phyloP scores from a whole-genome alignment of 2,329 filamentous ascomycete genomes.

The Daldinia eschscholtzii region DNA sequence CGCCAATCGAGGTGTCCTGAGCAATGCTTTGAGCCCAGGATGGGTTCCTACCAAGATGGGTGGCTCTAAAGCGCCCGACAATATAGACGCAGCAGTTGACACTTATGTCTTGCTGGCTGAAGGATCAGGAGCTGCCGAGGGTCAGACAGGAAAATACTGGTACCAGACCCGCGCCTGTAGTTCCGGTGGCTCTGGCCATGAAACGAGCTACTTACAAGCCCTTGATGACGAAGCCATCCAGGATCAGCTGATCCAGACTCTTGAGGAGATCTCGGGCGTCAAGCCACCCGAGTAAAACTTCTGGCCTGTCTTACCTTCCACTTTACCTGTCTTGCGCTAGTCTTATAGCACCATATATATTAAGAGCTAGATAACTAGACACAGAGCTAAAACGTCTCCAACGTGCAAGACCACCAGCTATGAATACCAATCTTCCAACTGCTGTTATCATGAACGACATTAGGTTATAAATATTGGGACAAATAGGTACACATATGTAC shows the following conservation, averaged over 20 bases:
- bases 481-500: too few relatives aligned
- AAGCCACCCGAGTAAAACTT: neutral
- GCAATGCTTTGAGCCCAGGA: slow-evolving; percentile 64
- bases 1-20: slow-evolving; percentile 55
- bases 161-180: slow-evolving; percentile 24
- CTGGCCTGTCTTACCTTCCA: neutral
- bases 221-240: slow-evolving; percentile 58
- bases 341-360: neutral
- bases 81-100: slow-evolving; percentile 55
- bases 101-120: slow-evolving; percentile 36
- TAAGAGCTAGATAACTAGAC: too few relatives aligned
- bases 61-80: slow-evolving; percentile 60
- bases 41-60: slow-evolving; percentile 70
- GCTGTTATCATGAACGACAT: too few relatives aligned
- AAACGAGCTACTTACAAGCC: slow-evolving; percentile 48
- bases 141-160: slow-evolving; percentile 32
- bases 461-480: too few relatives aligned
- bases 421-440: too few relatives aligned
- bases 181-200: slow-evolving; percentile 44
- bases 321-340: neutral
- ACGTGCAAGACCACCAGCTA: too few relatives aligned
- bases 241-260: slow-evolving; percentile 54
- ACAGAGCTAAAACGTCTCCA: too few relatives aligned
- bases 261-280: slow-evolving; percentile 1
- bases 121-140: slow-evolving; percentile 26